phyloP scores from a whole-genome alignment of 2,329 filamentous ascomycete genomes.

The Orbilia blumenaviensis region DNA sequence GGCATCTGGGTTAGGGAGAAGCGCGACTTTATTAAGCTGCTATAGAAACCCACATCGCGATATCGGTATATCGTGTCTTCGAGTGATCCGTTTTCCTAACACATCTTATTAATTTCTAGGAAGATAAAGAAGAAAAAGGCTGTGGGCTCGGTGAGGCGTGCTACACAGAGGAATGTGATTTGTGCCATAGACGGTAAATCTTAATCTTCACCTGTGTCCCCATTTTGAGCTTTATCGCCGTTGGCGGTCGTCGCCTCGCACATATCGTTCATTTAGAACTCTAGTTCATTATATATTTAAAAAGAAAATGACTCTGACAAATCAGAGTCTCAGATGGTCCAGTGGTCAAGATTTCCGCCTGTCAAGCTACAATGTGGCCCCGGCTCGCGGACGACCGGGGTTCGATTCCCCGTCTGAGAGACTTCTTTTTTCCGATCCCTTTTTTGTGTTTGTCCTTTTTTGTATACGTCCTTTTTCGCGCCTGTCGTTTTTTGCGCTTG shows the following conservation, averaged over 20 bases:
- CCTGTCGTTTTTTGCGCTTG: too few relatives aligned
- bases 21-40: constrained; percentile 76
- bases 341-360: constrained; percentile 35
- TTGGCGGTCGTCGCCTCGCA: not conserved
- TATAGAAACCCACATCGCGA: constrained; percentile 84
- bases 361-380: not conserved
- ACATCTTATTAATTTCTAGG: constrained; percentile 82
- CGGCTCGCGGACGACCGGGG: constrained; percentile 40
- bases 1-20: constrained; percentile 79
- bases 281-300: too few relatives aligned
- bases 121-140: constrained; percentile 88
- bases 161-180: constrained; percentile 77
- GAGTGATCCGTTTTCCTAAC: constrained; percentile 71
- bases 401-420: constrained; percentile 53
- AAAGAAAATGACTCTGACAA: too few relatives aligned
- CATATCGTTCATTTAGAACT: too few relatives aligned
- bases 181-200: constrained; percentile 71
- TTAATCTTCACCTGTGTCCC: constrained; percentile 60
- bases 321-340: too few relatives aligned
- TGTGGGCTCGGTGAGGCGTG: constrained; percentile 76
- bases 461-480: too few relatives aligned
- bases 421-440: constrained; percentile 25
- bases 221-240: not conserved
- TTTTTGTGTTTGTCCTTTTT: too few relatives aligned
- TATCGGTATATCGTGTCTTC: too few relatives aligned